Percentiles rank a stretch among this genome's conserved stretches.
Conservation (phyloP, 208 protist genomes). For the Crithidia fasciculata region DNA sequence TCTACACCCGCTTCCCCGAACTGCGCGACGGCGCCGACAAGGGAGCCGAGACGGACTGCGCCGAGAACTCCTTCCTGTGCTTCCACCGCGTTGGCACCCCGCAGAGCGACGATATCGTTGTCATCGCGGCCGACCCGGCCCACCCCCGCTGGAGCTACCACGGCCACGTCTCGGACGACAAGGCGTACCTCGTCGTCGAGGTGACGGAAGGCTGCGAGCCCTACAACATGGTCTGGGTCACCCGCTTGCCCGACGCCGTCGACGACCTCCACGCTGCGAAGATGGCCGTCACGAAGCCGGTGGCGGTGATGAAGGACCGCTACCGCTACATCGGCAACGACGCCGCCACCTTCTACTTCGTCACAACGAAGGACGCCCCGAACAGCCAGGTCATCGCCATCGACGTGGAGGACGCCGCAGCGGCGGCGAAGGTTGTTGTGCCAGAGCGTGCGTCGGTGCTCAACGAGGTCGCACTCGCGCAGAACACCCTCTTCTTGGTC, state of each 20-base stretch:
- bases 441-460: constrained; percentile 72
- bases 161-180: constrained; percentile 79
- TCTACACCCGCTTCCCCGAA: constrained; percentile 89
- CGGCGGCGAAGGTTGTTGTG: constrained; percentile 65
- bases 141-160: constrained; percentile 72
- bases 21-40: constrained; percentile 63
- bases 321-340: constrained; percentile 93
- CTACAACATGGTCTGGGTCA: constrained; percentile 83
- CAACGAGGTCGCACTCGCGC: constrained; percentile 44
- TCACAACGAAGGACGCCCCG: constrained; percentile 88
- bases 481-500: constrained; percentile 76
- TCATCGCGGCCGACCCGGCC: constrained; percentile 62
- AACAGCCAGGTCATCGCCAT: constrained; percentile 84
- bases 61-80: constrained; percentile 81
- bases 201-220: constrained; percentile 78
- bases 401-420: constrained; percentile 43
- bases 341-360: constrained; percentile 81
- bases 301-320: constrained; percentile 81
- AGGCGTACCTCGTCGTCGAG: constrained; percentile 73
- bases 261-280: constrained; percentile 33
- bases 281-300: constrained; percentile 64
- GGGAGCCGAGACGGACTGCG: constrained; percentile 86
- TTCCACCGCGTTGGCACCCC: constrained; percentile 86
- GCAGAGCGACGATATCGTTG: constrained; percentile 78
- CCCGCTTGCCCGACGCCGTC: constrained; percentile 43